Percentiles rank a stretch among this genome's conserved stretches.
Evolutionary conservation across 176 grass and related monocot genomes (phyloP).

Genomic region (Puya raimondii): DNA sequence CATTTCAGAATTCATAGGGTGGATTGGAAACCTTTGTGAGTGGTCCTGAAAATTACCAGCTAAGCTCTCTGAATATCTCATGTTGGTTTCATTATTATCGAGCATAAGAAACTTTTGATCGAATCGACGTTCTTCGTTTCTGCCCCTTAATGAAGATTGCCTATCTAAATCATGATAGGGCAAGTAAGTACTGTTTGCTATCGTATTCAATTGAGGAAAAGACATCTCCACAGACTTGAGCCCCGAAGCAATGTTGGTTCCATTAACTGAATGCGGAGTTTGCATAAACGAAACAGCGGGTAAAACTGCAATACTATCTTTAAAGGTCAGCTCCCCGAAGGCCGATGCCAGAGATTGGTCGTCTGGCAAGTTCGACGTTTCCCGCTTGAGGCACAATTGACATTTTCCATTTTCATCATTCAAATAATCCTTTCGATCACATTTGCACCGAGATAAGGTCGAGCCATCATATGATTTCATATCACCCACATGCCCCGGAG

Average conservation of each 20-base stretch:
- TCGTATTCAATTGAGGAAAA: not conserved
- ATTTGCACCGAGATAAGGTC: not conserved
- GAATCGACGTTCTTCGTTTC: not conserved
- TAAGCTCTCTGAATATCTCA: conserved; percentile 7
- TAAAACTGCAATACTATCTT: conserved; percentile 1
- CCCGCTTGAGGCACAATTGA: not conserved
- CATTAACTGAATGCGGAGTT: not conserved
- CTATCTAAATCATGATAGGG: not conserved
- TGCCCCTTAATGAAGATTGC: not conserved
- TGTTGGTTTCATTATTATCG: conserved; percentile 9
- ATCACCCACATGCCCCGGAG: not conserved
- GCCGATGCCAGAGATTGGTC: conserved; percentile 37
- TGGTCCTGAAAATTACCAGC: conserved; percentile 20
- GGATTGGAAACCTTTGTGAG: conserved; percentile 7
- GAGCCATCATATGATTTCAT: not conserved
- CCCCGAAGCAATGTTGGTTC: not conserved
- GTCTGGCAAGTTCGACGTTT: conserved; percentile 18
- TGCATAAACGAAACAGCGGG: not conserved
- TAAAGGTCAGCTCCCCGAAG: conserved; percentile 36
- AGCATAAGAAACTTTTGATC: conserved; percentile 4
- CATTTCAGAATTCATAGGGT: conserved; percentile 15
- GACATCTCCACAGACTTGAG: not conserved
- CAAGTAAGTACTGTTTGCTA: not conserved
- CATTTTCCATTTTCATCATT: conserved; percentile 5
- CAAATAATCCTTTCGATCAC: conserved; percentile 6